Percentiles rank a stretch among this genome's conserved stretches.
Conservation (phyloP, 2,329 filamentous ascomycete species). For the Chrysoporthe deuterocubensis region DNA sequence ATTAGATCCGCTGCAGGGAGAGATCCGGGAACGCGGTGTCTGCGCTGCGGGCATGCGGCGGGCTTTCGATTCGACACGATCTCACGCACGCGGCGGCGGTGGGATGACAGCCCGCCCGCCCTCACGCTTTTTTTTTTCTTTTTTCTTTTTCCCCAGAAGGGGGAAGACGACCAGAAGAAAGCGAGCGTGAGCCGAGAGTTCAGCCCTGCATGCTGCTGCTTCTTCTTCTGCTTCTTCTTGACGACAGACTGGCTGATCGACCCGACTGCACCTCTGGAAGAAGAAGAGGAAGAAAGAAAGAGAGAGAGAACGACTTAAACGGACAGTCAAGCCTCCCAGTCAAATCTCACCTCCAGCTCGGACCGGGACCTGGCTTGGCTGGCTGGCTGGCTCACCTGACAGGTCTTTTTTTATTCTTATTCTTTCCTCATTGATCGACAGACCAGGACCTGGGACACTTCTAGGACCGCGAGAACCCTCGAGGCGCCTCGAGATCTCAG, state of each 20-base stretch:
- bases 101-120: not conserved
- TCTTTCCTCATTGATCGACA: not conserved
- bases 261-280: not conserved
- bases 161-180: conserved; percentile 3
- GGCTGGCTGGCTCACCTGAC: not conserved
- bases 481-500: not conserved
- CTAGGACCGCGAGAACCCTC: too few species aligned
- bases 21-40: not conserved
- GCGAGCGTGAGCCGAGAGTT: conserved; percentile 3
- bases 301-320: not conserved
- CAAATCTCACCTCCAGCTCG: too few species aligned
- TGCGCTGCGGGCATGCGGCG: too few species aligned
- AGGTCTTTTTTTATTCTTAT: not conserved
- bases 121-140: not conserved
- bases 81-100: not conserved
- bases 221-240: not conserved
- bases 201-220: conserved; percentile 9
- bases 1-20: not conserved
- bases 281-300: not conserved
- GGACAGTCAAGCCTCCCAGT: too few species aligned
- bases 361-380: not conserved
- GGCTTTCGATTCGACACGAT: not conserved
- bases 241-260: not conserved
- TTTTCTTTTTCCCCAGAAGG: not conserved
- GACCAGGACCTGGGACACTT: not conserved